A percentile compares a stretch with the other conserved stretches of the same genome.
Evolutionary conservation across 2,329 filamentous ascomycete species (phyloP).

Genomic region (Corniculantispora saksenae): DNA sequence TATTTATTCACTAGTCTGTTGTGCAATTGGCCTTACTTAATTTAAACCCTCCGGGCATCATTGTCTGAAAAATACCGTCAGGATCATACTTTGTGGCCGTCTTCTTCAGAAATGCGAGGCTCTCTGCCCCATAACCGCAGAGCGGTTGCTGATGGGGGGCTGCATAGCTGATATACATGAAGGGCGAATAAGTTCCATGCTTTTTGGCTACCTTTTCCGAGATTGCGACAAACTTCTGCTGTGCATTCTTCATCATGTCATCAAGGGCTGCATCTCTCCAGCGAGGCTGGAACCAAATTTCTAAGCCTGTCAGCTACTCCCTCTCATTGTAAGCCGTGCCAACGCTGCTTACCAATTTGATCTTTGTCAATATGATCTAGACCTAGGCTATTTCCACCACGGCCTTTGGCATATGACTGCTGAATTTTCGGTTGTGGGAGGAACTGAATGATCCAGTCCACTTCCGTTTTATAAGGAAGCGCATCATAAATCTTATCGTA

Average conservation of each 20-base stretch:
- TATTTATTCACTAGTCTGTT: too few species aligned
- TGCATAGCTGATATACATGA: slow-evolving; percentile 45
- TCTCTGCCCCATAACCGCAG: slow-evolving; percentile 38
- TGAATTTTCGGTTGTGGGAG: slow-evolving; percentile 18
- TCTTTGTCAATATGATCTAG: slow-evolving; percentile 3
- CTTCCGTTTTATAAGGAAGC: slow-evolving; percentile 13
- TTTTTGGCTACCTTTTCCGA: slow-evolving; percentile 8
- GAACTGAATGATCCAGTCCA: slow-evolving; percentile 19
- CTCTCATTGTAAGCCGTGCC: not conserved
- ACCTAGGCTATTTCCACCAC: slow-evolving; percentile 19
- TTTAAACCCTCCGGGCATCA: slow-evolving; percentile 31
- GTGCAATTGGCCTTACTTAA: not conserved
- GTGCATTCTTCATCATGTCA: not conserved
- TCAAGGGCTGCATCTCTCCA: slow-evolving; percentile 14
- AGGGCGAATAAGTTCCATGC: slow-evolving; percentile 11
- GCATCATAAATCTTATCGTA: slow-evolving; percentile 14
- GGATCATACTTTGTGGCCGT: slow-evolving; percentile 35
- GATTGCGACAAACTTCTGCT: not conserved
- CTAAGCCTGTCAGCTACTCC: not conserved
- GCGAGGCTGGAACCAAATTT: slow-evolving; percentile 7
- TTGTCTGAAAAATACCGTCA: slow-evolving; percentile 33
- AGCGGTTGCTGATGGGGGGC: slow-evolving; percentile 39
- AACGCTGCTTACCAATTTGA: slow-evolving; percentile 13
- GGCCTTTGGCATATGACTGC: slow-evolving; percentile 9
- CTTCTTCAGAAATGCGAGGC: slow-evolving; percentile 30